These are phyloP conservation scores for Furcasterigmium furcatum DNA, from an alignment of 2,329 filamentous ascomycete genomes.

Conservation along the genomic window DNA sequence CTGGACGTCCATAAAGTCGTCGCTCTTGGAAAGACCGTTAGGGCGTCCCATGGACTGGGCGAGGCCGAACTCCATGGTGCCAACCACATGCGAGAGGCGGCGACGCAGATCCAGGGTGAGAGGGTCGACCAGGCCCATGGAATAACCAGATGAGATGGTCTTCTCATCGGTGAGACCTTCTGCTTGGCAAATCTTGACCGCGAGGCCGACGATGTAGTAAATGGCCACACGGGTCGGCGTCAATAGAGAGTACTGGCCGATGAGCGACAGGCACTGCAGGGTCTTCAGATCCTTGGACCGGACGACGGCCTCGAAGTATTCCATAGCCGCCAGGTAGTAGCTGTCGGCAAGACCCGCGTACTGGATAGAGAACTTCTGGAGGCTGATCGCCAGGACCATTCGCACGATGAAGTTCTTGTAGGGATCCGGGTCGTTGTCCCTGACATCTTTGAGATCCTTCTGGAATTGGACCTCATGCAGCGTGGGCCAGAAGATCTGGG, in stretches of 20 bases:
- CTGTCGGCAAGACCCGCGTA: constrained; percentile 94
- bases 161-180: constrained; percentile 85
- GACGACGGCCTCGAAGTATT: constrained; percentile 77
- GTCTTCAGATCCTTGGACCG: constrained; percentile 87
- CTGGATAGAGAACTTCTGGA: constrained; percentile 85
- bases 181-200: constrained; percentile 83
- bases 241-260: constrained; percentile 87
- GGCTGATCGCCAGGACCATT: constrained; percentile 90
- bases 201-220: constrained; percentile 89
- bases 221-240: constrained; percentile 90
- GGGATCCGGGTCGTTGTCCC: constrained; percentile 69
- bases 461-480: constrained; percentile 81
- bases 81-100: constrained; percentile 82
- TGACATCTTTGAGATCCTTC: constrained; percentile 76
- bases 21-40: constrained; percentile 75
- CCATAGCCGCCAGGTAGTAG: constrained; percentile 88
- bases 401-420: constrained; percentile 86
- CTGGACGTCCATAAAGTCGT: constrained; percentile 79
- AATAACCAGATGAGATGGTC: constrained; percentile 67
- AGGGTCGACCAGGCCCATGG: constrained; percentile 59
- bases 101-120: constrained; percentile 87
- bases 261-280: constrained; percentile 81
- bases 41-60: constrained; percentile 86
- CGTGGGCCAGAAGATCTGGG: constrained; percentile 82
- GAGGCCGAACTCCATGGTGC: constrained; percentile 84